Evolutionary conservation across 176 grass and related monocot genomes (phyloP).

Genomic region (Metroxylon sagu): DNA sequence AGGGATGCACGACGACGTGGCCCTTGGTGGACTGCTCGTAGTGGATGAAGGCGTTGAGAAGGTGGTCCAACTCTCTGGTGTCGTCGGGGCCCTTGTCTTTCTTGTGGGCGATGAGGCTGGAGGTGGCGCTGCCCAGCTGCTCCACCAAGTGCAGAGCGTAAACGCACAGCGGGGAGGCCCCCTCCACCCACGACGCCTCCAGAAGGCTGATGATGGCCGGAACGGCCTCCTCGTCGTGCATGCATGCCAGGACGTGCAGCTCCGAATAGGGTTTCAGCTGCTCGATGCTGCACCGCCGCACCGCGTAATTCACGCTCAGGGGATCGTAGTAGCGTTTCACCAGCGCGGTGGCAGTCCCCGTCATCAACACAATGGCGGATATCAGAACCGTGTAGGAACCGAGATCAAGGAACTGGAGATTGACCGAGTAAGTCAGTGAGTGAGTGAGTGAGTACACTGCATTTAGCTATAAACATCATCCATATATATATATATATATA

Average conservation of each 20-base stretch:
- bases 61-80: neutral
- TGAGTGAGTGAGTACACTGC: neutral
- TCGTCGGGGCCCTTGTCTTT: constrained; percentile 15
- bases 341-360: neutral
- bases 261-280: constrained; percentile 1
- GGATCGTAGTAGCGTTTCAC: constrained; percentile 12
- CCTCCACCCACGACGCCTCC: constrained; percentile 11
- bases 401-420: neutral
- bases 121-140: constrained; percentile 6
- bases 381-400: neutral
- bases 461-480: too few species aligned
- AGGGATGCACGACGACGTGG: constrained; percentile 14
- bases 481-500: neutral
- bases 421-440: neutral
- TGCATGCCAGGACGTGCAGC: neutral
- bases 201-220: constrained; percentile 14
- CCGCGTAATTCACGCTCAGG: neutral
- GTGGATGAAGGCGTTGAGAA: constrained; percentile 11
- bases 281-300: constrained; percentile 2
- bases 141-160: constrained; percentile 29
- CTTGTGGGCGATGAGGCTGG: constrained; percentile 24
- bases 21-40: constrained; percentile 20
- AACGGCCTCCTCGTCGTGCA: constrained; percentile 18
- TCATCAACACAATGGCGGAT: neutral
- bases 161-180: neutral